These are phyloP conservation scores for Boechera divaricarpa DNA, from an alignment of 345 rosid genomes.

Conservation along the genomic window DNA sequence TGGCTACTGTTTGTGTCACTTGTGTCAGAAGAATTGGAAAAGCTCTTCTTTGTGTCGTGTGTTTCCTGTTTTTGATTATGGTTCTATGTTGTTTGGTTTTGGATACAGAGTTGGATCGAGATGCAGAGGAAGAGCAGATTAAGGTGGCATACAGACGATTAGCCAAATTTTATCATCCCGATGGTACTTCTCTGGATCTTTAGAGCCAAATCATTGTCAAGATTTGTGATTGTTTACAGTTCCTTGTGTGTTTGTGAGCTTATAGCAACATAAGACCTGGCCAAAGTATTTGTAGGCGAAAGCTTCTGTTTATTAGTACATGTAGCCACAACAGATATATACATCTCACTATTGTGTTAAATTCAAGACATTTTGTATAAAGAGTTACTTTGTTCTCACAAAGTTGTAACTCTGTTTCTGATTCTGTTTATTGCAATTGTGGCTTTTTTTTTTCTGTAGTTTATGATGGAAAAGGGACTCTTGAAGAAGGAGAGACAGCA, in stretches of 20 bases:
- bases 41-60: not conserved
- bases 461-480: slow-evolving; percentile 88
- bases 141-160: slow-evolving; percentile 85
- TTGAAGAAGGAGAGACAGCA: slow-evolving; percentile 95
- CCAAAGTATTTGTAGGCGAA: too few relatives aligned
- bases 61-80: slow-evolving; percentile 5
- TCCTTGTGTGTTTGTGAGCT: too few relatives aligned
- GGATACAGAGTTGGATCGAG: slow-evolving; percentile 73
- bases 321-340: too few relatives aligned
- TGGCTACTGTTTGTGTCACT: not conserved
- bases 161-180: slow-evolving; percentile 96
- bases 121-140: slow-evolving; percentile 86
- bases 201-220: not conserved
- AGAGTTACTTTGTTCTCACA: not conserved
- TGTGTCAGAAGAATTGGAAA: not conserved
- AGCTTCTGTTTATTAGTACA: not conserved
- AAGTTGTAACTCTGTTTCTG: not conserved
- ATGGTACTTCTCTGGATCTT: slow-evolving; percentile 58
- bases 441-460: slow-evolving; percentile 51
- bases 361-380: not conserved
- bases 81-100: slow-evolving; percentile 25
- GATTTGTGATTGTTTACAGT: not conserved
- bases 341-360: too few relatives aligned
- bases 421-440: slow-evolving; percentile 20
- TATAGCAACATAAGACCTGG: too few relatives aligned